Conservation (phyloP, 2,329 filamentous ascomycete genomes). For the Pseudogymnoascus sp. region DNA sequence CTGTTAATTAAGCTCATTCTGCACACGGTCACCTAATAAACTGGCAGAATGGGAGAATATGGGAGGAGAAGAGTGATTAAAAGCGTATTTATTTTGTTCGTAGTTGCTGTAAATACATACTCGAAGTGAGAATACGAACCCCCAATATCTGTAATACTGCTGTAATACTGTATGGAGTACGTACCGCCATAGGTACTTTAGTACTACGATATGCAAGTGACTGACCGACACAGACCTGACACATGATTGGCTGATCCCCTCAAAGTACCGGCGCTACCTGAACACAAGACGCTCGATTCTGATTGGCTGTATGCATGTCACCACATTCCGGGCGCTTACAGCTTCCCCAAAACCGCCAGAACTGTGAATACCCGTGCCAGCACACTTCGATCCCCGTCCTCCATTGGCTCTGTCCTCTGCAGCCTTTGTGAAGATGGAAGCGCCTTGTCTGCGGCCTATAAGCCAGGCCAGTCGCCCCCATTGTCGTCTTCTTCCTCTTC, state of each 20-base stretch:
- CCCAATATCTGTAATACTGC: neutral
- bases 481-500: neutral
- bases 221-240: neutral
- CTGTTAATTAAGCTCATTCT: too few species aligned
- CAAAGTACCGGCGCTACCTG: neutral
- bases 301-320: constrained; percentile 3
- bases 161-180: neutral
- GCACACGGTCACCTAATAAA: too few species aligned
- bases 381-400: neutral
- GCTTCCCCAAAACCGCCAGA: neutral
- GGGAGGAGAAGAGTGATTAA: neutral
- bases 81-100: neutral
- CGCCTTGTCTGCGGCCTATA: neutral
- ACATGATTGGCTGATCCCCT: neutral
- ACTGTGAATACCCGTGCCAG: constrained; percentile 6
- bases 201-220: neutral
- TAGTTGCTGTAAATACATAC: neutral
- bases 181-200: neutral
- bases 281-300: neutral
- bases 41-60: neutral
- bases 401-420: neutral
- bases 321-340: constrained; percentile 8
- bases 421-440: constrained; percentile 4
- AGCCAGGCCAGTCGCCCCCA: neutral
- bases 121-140: neutral